A percentile compares a stretch with the other conserved stretches of the same genome.
These are phyloP conservation scores for Talaromyces rugulosus DNA, from an alignment of 2,329 filamentous ascomycete species.

Conservation along the genomic window DNA sequence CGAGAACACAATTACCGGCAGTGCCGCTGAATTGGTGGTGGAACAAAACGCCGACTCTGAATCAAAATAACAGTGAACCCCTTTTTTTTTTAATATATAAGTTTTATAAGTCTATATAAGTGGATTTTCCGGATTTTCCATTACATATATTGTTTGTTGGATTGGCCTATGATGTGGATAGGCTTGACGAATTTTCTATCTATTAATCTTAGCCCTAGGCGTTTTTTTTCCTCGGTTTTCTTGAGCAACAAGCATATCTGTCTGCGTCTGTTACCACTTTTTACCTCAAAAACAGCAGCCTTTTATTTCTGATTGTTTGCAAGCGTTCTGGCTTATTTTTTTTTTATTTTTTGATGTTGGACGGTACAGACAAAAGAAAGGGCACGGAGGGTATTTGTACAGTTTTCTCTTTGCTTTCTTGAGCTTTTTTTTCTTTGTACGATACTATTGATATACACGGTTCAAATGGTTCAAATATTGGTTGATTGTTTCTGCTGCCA, in stretches of 20 bases:
- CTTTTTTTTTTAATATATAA: not conserved
- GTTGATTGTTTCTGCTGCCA: not conserved
- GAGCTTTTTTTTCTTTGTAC: slow-evolving; percentile 4
- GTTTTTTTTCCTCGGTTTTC: not conserved
- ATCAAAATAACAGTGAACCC: not conserved
- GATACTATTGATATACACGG: slow-evolving; percentile 2
- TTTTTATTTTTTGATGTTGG: not conserved
- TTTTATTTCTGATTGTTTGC: not conserved
- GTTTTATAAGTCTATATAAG: not conserved
- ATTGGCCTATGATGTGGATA: not conserved
- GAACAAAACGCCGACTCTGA: slow-evolving; percentile 22
- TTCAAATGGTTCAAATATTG: not conserved
- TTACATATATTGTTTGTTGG: not conserved
- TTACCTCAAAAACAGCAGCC: not conserved
- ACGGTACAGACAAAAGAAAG: slow-evolving; percentile 4
- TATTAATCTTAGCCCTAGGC: not conserved
- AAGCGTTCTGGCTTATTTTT: slow-evolving; percentile 2
- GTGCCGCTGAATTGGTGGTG: slow-evolving; percentile 44
- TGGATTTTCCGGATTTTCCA: not conserved
- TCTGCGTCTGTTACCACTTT: not conserved
- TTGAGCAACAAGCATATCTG: not conserved
- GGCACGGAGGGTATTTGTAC: slow-evolving; percentile 5
- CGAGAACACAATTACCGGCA: slow-evolving; percentile 37
- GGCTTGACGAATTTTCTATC: not conserved
- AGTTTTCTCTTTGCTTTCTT: not conserved